These are phyloP conservation scores for Rhododendron vialii DNA, from an alignment of 148 eudicot species.

Conservation along the genomic window DNA sequence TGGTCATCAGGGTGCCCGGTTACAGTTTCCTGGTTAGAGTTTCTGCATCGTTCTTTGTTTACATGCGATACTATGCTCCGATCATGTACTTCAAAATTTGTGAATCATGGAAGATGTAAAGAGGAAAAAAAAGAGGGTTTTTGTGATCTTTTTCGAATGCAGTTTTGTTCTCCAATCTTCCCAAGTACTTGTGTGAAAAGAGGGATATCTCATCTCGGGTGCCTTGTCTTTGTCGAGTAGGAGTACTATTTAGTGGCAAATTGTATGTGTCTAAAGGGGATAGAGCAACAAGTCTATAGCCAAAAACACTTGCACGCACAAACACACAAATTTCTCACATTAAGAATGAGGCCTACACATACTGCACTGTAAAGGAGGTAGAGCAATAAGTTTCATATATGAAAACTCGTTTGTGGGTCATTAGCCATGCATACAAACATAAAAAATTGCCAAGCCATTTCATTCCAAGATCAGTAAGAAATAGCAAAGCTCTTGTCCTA, in stretches of 20 bases:
- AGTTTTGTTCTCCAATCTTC: background rate
- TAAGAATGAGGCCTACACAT: background rate
- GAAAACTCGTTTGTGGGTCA: background rate
- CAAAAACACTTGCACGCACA: too few relatives aligned
- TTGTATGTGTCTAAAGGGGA: background rate
- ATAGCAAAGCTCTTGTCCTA: background rate
- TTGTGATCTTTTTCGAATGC: background rate
- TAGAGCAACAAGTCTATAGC: background rate
- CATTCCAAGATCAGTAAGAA: background rate
- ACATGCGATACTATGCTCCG: background rate
- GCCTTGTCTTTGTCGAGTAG: background rate
- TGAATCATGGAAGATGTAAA: background rate
- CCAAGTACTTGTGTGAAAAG: background rate
- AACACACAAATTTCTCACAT: background rate
- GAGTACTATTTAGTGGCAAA: background rate
- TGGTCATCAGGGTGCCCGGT: background rate
- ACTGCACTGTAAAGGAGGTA: background rate
- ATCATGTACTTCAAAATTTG: background rate
- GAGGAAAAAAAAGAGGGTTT: background rate
- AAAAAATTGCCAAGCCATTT: background rate
- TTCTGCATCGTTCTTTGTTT: background rate
- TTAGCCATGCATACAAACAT: background rate
- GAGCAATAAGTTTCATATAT: background rate
- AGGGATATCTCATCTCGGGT: background rate
- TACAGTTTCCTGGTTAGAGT: background rate